Evolutionary conservation across 2,329 filamentous ascomycete genomes (phyloP).

Genomic region (Davidsoniella eucalypti): DNA sequence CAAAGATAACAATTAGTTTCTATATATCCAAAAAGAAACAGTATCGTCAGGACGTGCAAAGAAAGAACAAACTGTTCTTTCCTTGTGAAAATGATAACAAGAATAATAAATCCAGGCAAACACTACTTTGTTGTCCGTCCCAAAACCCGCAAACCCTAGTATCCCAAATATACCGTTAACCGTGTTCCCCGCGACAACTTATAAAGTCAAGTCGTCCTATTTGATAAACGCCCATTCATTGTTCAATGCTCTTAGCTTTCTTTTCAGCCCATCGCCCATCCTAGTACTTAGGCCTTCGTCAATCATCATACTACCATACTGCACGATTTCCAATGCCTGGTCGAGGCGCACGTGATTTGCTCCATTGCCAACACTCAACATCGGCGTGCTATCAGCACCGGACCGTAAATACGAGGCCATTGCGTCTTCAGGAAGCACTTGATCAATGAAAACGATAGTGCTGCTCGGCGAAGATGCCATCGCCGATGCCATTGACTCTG

Average conservation of each 20-base stretch:
- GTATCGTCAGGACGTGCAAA: too few relatives aligned
- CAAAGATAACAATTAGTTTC: too few relatives aligned
- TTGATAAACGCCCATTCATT: slow-evolving; percentile 22
- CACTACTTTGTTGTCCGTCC: too few relatives aligned
- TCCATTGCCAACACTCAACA: slow-evolving; percentile 21
- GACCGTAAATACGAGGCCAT: slow-evolving; percentile 24
- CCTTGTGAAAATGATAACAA: too few relatives aligned
- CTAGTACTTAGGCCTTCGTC: slow-evolving; percentile 26
- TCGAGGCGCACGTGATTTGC: slow-evolving; percentile 22
- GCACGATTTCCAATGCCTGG: slow-evolving; percentile 23
- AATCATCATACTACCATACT: slow-evolving; percentile 25
- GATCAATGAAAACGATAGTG: slow-evolving; percentile 23
- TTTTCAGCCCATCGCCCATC: slow-evolving; percentile 28
- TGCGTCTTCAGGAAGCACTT: slow-evolving; percentile 24
- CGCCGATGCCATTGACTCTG: slow-evolving; percentile 1
- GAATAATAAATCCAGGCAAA: too few relatives aligned
- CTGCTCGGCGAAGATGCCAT: slow-evolving; percentile 8
- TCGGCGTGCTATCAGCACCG: slow-evolving; percentile 21
- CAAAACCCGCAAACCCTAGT: background rate
- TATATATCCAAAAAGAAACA: too few relatives aligned
- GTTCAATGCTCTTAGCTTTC: slow-evolving; percentile 26
- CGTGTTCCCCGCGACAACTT: background rate
- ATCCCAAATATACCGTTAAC: background rate
- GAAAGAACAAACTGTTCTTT: too few relatives aligned
- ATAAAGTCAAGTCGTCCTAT: background rate